Conservation (phyloP, 164 flowering plant genomes). For the Piper betle region DNA sequence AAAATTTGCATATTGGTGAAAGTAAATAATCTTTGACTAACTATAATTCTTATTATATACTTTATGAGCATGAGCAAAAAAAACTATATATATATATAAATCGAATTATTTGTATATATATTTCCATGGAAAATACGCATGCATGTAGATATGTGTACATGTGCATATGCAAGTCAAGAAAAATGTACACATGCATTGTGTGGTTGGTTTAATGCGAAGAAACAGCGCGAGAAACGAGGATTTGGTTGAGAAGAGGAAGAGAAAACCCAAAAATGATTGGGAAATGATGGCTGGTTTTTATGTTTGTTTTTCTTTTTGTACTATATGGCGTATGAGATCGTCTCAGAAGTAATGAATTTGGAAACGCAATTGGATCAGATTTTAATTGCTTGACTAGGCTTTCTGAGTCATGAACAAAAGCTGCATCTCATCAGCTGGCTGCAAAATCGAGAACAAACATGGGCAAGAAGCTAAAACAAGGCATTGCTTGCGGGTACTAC, state of each 20-base stretch:
- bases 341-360: neutral
- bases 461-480: neutral
- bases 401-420: slow-evolving; percentile 4
- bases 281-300: neutral
- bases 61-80: no score
- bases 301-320: no score
- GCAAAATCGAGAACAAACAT: neutral
- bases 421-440: neutral
- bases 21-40: neutral
- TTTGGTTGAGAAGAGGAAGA: neutral
- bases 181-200: neutral
- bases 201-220: no score
- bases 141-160: neutral
- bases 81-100: no score
- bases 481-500: neutral
- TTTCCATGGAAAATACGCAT: no score
- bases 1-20: neutral
- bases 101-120: neutral
- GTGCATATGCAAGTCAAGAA: neutral
- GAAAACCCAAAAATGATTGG: slow-evolving; percentile 2
- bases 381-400: neutral
- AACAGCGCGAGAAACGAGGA: no score
- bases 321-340: no score
- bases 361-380: neutral
- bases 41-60: neutral